Evolutionary conservation across 106 monocot species (phyloP), one percentile per base, ranked within the genome.

Genomic region (Agapanthus africanus): DNA sequence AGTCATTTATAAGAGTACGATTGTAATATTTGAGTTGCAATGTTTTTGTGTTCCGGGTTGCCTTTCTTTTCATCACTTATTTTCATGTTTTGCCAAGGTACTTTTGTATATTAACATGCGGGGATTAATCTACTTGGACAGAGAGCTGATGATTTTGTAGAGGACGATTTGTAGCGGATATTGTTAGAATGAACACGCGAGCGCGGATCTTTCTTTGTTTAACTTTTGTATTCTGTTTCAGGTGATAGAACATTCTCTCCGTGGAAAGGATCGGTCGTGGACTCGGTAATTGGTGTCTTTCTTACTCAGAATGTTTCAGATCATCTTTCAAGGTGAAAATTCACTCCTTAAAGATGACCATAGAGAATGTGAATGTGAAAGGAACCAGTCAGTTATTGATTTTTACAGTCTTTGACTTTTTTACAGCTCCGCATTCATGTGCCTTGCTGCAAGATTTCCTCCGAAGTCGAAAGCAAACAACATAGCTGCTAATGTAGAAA

Each of bases 391-490:
- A n/a, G n/a, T n/a, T n/a, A n/a, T n/a, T n/a, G n/a, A n/a, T 37
- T 50, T 13, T 70, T 26, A 27, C 46, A 59, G 62, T 38, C 51
- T 62, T 76, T 65, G 51, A 54, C n/a, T n/a, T 67, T 75, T 78
- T 74, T 18, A 57, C 86, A 95, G 97, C 75, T 97, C 97, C 74
- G 97, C 97, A 16, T 97, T 87, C 70, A 91, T 97, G 91, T 35
- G 80, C 44, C 82, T 97, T 67, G 92, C 81, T 60, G 85, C 89
- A 36, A 97, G 68, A 67, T 97, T 84, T 76, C 91, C 91, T 33
- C 31, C 57, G 61, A 52, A 31, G 32, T 68, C 80, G n/a, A n/a
- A n/a, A 42, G 62, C 28, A 0, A 62, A 69, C 28, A 60, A 22
- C 51, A 36, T 41, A 7, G 46, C 71, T 63, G 34, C 41, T 30